Base-by-base conservation (phyloP, 1,284 basidiomycete species). In the Tylopilus sp. region DNA sequence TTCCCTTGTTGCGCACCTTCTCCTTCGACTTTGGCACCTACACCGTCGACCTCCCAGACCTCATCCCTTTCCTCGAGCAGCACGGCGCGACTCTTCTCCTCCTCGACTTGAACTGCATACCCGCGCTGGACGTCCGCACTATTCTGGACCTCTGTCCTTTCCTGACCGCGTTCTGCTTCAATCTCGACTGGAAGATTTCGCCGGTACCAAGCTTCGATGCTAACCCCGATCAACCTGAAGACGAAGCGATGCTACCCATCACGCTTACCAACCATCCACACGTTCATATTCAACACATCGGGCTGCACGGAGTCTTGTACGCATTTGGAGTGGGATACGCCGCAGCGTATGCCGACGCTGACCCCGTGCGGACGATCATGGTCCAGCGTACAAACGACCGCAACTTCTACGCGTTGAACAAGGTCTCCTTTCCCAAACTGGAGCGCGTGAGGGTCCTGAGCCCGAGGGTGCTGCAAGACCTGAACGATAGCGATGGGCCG, bases 271-370 rank as follows among this genome's bases (percentile, higher is more conserved):
- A 72, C 34, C 64, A 67, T 10, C 79, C 85, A 1, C 85, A 87
- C 53, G 59, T 64, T 2, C 73, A 77, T 43, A 77, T 89, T 51
- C 73, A 63, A 1, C 75, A 76, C 30, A 78, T 88, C 28, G 86
- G 86, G 1, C 71, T 86, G n/a, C 82, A 88, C 56, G 82, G 83
- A 12, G 73, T 87, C 12, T 65, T 74, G 48, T 74, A 81, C 50
- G 84, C 86, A 1, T 88, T 89, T 56, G 84, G 81, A 2, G 81
- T 85, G 2, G 82, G 80, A 16, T 72, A 68, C 45, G 68, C 67
- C 3, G 65, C 68, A 39, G 64, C 66, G 40, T 71, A 73, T 53
- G 69, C 74, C 15, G 55, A 67, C 34, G 55, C 67, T 1, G 71
- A 77, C 33, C 75, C 76, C 0, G 61, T 78, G 21, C 67, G 72